Evolutionary conservation across 148 eudicot species (phyloP), one percentile per base, ranked within the genome.

Genomic region (Amaranthus palmeri): DNA sequence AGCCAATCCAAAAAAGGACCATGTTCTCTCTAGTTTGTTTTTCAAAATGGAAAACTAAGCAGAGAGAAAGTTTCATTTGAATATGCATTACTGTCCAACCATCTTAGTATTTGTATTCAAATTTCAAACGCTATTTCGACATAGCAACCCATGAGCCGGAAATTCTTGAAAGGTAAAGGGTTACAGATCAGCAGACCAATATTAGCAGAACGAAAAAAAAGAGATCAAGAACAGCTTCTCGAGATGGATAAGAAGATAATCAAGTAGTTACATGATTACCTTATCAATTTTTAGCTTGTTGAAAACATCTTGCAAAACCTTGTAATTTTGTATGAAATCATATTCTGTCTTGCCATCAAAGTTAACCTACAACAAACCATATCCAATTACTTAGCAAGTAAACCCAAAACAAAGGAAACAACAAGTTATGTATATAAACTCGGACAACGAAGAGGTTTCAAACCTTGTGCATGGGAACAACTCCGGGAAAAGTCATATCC

Each of bases 381-480:
- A 55, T 70, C 65, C 72, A 54, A 72, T 18, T 11, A 73, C 13
- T 25, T 25, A 25, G 2, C 36, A 25, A 25, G 36, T 25, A 25
- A 25, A 25, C 36, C 36, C 36, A 25, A 25, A 25, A 42, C 52
- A 65, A 6, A 52, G 18, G 53, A 18, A 11, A 18, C 18, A 49
- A 18, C n/a, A 44, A 49, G 40, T 41, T 15, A 8, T 4, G 15
- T 59, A 55, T 50, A 18, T 14, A 53, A 54, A 13, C 47, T 44
- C 54, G 17, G 4, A 67, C 5, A 12, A 44, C 72, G 52, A 47
- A 77, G 25, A 15, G 42, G 18, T 53, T 69, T 7, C 74, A 79
- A 54, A 91, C 96, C 90, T 91, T 95, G 78, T 95, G 93, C 97
- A 95, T 91, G 5, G 98, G 98, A 79, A 95, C 98, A 61, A 80